These are phyloP conservation scores for Pilasporangium apinafurcum DNA, from an alignment of 352 stramenopile genomes.

Conservation along the genomic window DNA sequence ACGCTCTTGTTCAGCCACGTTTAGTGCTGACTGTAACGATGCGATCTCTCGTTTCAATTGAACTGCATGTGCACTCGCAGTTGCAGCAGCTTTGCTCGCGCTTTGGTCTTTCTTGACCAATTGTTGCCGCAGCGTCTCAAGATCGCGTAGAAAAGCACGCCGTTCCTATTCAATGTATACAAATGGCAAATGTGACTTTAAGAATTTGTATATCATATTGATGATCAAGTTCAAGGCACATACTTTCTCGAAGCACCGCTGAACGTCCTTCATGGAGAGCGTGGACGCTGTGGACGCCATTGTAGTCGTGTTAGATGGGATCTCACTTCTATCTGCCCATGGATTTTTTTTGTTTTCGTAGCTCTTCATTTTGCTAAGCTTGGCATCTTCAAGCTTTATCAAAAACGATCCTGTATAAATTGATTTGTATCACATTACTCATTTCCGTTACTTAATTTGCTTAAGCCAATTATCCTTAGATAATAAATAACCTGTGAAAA, in stretches of 20 bases:
- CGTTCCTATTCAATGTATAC: constrained; percentile 35
- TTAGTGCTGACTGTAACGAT: constrained; percentile 34
- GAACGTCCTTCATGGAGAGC: constrained; percentile 62
- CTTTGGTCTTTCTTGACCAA: constrained; percentile 70
- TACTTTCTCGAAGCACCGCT: constrained; percentile 77
- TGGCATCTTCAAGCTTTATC: no score
- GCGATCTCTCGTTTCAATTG: constrained; percentile 79
- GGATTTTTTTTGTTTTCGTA: no score
- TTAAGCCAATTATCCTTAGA: background rate
- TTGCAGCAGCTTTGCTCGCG: constrained; percentile 30
- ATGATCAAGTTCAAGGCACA: constrained; percentile 11
- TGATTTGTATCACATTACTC: no score
- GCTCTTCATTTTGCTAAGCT: no score
- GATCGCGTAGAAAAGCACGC: constrained; percentile 49
- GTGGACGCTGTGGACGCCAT: constrained; percentile 12
- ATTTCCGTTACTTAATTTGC: no score
- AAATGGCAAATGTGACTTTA: background rate
- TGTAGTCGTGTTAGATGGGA: constrained; percentile 4
- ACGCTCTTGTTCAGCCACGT: constrained; percentile 36
- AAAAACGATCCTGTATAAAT: no score
- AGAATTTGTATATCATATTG: constrained; percentile 10
- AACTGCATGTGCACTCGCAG: constrained; percentile 54
- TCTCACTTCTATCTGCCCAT: no score
- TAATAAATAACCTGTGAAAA: background rate
- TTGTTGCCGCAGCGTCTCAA: constrained; percentile 70